Base-by-base conservation (phyloP, 495 filamentous ascomycete genomes). In the Glutinoglossum americanum region DNA sequence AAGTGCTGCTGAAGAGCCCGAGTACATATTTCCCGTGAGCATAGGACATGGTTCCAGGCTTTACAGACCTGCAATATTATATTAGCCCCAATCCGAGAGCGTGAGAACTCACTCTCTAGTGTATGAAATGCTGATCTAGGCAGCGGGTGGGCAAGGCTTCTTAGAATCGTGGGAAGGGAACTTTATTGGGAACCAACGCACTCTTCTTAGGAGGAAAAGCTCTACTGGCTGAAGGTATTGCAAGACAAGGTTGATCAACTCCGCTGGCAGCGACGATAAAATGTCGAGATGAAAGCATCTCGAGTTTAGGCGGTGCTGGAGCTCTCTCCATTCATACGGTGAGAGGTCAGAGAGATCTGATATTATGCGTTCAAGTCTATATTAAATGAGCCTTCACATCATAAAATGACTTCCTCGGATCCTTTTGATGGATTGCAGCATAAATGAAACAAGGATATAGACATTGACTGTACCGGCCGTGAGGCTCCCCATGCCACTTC, bases 291-390 rank as follows among this genome's bases (percentile, higher is more conserved):
- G 45, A 41, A 58, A 58, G n/a, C 30, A 27, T 17, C 56, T 37
- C 44, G 21, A 26, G 25, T 55, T 48, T 17, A 58, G 56, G 11
- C n/a, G 56, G 45, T 11, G 15, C 54, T 51, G 35, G 9, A 58
- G 44, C 47, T 58, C 33, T n/a, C 56, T 45, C 56, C 56, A 58
- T 54, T 58, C 56, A n/a, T 58, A 58, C 25, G 56, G 44, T 6
- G 37, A 47, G 28, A 58, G 56, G 6, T 19, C 37, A 1, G 37
- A 27, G n/a, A 58, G 56, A 13, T 19, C 37, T 28, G 35, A 49
- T 58, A 58, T 32, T 25, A 58, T 33, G 15, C 33, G 39, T 11
- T 6, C 56, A 54, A 58, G 56, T 28, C 56, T 58, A 28, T 10
- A 58, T 45, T 3, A 19, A 39, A 41, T 56, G 25, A 56, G 32